Conservation (phyloP, 2,329 filamentous ascomycete species). For the Acephala macrosclerotiorum region DNA sequence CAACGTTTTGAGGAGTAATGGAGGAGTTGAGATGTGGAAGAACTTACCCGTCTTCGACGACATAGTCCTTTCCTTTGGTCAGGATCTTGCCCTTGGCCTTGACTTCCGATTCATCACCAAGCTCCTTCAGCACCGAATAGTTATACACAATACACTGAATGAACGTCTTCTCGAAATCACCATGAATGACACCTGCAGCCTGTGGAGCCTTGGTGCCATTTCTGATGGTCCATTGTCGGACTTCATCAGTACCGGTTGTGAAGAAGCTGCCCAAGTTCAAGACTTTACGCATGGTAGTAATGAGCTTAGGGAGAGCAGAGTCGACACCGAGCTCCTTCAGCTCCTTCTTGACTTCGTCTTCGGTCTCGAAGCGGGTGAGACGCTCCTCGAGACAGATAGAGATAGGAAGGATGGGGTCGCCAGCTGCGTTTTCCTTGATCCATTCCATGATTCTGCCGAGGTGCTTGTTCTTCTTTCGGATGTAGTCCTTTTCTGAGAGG, state of each 20-base stretch:
- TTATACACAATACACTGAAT: constrained; percentile 97
- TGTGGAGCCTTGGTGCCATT: constrained; percentile 97
- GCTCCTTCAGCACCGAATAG: constrained; percentile 80
- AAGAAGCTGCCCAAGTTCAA: constrained; percentile 95
- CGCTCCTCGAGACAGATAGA: constrained; percentile 95
- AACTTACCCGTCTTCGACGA: constrained; percentile 74
- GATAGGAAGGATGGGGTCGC: constrained; percentile 91
- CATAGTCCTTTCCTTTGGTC: constrained; percentile 99
- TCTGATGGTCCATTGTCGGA: constrained; percentile 97
- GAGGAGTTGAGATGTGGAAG: too few relatives aligned
- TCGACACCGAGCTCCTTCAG: constrained; percentile 88
- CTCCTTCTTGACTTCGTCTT: constrained; percentile 81
- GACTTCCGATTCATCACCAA: constrained; percentile 86
- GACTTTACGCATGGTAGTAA: constrained; percentile 90
- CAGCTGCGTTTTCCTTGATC: constrained; percentile 89
- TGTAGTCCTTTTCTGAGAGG: constrained; percentile 94
- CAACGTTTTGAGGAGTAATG: too few relatives aligned
- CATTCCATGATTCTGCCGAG: constrained; percentile 92
- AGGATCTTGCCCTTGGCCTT: constrained; percentile 96
- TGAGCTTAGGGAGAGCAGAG: constrained; percentile 89
- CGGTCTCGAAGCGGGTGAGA: constrained; percentile 79
- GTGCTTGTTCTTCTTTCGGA: constrained; percentile 99
- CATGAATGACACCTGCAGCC: constrained; percentile 97
- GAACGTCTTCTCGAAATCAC: constrained; percentile 99
- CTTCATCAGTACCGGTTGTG: constrained; percentile 94